A percentile compares a stretch with the other conserved stretches of the same genome.
These are phyloP conservation scores for Pythium monospermum DNA, from an alignment of 352 stramenopile species.

Conservation along the genomic window DNA sequence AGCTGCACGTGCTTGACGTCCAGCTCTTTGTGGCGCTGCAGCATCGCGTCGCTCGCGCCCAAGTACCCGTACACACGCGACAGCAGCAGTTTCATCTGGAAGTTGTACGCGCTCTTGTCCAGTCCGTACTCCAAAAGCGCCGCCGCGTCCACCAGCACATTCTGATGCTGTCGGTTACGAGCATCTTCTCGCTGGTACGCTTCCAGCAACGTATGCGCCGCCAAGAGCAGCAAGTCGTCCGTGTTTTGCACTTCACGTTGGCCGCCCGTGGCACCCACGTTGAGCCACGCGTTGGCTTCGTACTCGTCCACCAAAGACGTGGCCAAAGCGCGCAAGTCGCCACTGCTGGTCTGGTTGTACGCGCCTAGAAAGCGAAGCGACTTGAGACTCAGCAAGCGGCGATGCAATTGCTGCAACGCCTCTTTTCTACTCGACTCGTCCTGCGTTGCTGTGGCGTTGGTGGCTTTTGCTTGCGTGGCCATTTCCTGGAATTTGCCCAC, in stretches of 20 bases:
- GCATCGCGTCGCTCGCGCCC: slow-evolving; percentile 57
- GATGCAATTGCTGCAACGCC: slow-evolving; percentile 43
- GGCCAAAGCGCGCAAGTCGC: slow-evolving; percentile 34
- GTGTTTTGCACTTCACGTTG: slow-evolving; percentile 83
- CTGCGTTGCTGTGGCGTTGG: slow-evolving; percentile 15
- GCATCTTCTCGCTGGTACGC: slow-evolving; percentile 40
- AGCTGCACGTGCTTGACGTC: slow-evolving; percentile 86
- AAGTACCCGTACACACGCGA: slow-evolving; percentile 75
- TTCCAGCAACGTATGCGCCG: slow-evolving; percentile 63
- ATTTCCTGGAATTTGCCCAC: slow-evolving; percentile 34
- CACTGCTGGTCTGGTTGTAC: slow-evolving; percentile 26
- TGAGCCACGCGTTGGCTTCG: slow-evolving; percentile 65
- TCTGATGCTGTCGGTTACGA: slow-evolving; percentile 14
- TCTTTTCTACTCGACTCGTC: slow-evolving; percentile 32
- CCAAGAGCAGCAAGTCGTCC: slow-evolving; percentile 76
- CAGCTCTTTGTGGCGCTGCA: slow-evolving; percentile 61
- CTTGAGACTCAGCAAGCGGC: slow-evolving; percentile 60
- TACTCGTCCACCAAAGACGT: slow-evolving; percentile 62
- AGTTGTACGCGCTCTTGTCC: slow-evolving; percentile 83
- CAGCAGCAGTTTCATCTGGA: slow-evolving; percentile 88
- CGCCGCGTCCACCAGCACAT: slow-evolving; percentile 49
- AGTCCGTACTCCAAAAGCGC: slow-evolving; percentile 67
- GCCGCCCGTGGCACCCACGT: slow-evolving; percentile 55
- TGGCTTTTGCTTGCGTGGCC: slow-evolving; percentile 6
- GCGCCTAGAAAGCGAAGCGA: slow-evolving; percentile 64